These are phyloP conservation scores for Mycena polygramma DNA, from an alignment of 768 basidiomycete species.

Conservation along the genomic window DNA sequence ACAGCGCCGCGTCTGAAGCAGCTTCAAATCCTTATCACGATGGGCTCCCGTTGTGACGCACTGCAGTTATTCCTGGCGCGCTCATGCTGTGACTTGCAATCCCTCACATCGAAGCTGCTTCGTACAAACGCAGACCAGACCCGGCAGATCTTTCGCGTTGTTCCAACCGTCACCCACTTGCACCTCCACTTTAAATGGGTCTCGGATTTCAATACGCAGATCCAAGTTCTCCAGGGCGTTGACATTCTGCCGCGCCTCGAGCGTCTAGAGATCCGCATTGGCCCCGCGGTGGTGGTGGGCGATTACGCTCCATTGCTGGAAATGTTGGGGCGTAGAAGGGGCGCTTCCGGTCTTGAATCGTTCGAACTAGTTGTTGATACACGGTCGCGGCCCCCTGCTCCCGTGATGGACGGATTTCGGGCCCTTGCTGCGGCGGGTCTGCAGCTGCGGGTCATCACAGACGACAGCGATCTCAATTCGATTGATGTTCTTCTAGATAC, in stretches of 20 bases:
- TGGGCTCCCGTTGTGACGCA: neutral
- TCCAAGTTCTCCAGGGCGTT: neutral
- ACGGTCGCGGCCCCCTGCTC: neutral
- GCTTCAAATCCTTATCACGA: neutral
- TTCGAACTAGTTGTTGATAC: neutral
- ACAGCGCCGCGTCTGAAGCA: neutral
- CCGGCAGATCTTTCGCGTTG: neutral
- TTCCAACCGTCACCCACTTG: neutral
- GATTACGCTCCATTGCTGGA: neutral
- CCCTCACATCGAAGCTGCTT: neutral
- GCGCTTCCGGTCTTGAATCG: neutral
- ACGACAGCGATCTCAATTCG: neutral
- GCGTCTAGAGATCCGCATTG: neutral
- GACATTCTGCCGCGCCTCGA: conserved; percentile 6
- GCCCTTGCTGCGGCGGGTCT: conserved; percentile 13
- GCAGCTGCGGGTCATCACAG: neutral
- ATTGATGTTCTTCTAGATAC: neutral
- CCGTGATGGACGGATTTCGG: neutral
- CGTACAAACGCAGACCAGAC: neutral
- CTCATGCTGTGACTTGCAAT: conserved; percentile 1
- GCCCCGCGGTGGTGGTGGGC: neutral
- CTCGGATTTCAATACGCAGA: neutral
- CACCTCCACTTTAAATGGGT: neutral
- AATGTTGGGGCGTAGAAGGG: neutral
- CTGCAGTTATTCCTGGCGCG: neutral